Conservation (phyloP, 1,284 basidiomycete species). For the Ustilago vetiveriae region DNA sequence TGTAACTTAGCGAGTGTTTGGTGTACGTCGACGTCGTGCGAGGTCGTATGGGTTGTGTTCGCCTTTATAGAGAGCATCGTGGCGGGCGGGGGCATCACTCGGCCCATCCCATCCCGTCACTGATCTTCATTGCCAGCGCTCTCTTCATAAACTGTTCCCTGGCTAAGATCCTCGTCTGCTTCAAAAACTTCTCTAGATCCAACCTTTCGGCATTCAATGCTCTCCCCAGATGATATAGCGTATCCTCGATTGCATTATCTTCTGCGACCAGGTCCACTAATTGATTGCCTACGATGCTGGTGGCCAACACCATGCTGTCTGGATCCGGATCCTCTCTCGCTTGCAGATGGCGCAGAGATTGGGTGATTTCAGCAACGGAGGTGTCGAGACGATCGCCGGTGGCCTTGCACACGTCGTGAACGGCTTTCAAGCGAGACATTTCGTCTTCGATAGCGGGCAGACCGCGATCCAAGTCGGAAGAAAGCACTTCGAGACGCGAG, state of each 20-base stretch:
- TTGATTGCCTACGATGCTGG: conserved; percentile 64
- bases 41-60: too few species aligned
- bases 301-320: conserved; percentile 56
- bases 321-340: conserved; percentile 42
- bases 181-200: conserved; percentile 61
- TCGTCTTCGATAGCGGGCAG: conserved; percentile 94
- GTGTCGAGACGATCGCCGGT: conserved; percentile 77
- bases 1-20: too few species aligned
- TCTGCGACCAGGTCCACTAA: conserved; percentile 95
- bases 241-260: conserved; percentile 97
- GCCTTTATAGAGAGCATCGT: too few species aligned
- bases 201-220: conserved; percentile 82
- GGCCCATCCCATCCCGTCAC: conserved; percentile 55
- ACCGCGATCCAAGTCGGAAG: conserved; percentile 84
- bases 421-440: conserved; percentile 91
- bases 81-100: too few species aligned
- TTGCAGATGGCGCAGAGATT: conserved; percentile 73
- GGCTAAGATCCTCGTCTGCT: conserved; percentile 62
- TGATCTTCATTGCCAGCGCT: conserved; percentile 61
- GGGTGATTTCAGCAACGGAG: conserved; percentile 75
- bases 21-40: too few species aligned
- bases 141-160: conserved; percentile 65
- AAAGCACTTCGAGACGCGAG: conserved; percentile 80
- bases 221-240: conserved; percentile 93
- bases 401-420: conserved; percentile 86